phyloP scores from a whole-genome alignment of 176 grass and related monocot genomes.

The Sorghum bicolor region DNA sequence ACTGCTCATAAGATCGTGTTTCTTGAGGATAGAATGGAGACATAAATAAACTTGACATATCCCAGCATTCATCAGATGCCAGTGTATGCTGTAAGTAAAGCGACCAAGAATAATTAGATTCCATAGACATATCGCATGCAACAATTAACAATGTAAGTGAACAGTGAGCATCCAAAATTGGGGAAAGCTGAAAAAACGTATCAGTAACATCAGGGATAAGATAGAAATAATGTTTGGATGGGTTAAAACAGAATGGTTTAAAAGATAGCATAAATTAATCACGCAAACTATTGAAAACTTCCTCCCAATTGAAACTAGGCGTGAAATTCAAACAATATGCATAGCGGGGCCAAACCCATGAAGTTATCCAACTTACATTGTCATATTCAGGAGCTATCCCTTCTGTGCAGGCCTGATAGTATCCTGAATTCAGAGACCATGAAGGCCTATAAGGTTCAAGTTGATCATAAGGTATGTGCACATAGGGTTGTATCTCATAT shows the following conservation, averaged over 20 bases:
- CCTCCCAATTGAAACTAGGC: not conserved
- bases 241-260: not conserved
- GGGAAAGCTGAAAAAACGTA: not conserved
- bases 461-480: constrained; percentile 18
- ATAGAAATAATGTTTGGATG: not conserved
- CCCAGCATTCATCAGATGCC: constrained; percentile 31
- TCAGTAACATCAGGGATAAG: not conserved
- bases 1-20: constrained; percentile 24
- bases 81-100: constrained; percentile 43
- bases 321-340: not conserved
- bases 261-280: not conserved
- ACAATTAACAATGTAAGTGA: not conserved
- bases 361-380: constrained; percentile 50
- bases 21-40: constrained; percentile 42
- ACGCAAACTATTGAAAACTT: not conserved
- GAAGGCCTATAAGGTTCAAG: constrained; percentile 56
- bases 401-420: constrained; percentile 44
- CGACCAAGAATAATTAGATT: not conserved
- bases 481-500: constrained; percentile 39
- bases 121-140: not conserved
- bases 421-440: constrained; percentile 55
- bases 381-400: constrained; percentile 31
- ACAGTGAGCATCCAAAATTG: not conserved
- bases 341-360: not conserved
- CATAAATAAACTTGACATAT: constrained; percentile 38